Evolutionary conservation across 495 filamentous ascomycete species (phyloP).

Genomic region (Talaromyces stipitatus): DNA sequence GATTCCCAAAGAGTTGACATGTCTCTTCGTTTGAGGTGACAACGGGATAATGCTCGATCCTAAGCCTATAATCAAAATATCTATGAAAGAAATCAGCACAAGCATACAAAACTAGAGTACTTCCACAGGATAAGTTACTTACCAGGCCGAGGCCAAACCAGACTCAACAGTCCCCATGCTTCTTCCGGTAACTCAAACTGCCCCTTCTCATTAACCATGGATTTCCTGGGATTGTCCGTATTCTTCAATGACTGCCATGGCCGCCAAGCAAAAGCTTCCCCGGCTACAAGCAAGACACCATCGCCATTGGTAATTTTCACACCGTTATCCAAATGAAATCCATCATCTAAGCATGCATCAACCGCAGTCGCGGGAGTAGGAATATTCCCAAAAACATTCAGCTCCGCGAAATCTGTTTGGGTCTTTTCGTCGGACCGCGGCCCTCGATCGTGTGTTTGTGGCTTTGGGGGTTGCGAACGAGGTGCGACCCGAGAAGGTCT

Average conservation of each 20-base stretch:
- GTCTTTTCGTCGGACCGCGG: conserved; percentile 52
- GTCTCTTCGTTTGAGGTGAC: conserved; percentile 61
- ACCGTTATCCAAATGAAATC: conserved; percentile 77
- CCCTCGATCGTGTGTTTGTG: conserved; percentile 46
- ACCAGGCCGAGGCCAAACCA: conserved; percentile 92
- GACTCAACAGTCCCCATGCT: conserved; percentile 66
- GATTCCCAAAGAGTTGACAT: conserved; percentile 72
- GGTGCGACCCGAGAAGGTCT: conserved; percentile 31
- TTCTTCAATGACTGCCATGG: conserved; percentile 53
- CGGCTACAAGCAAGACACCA: conserved; percentile 67
- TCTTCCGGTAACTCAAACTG: conserved; percentile 69
- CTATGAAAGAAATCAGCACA: conserved; percentile 32
- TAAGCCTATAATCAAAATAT: conserved; percentile 81
- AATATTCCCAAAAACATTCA: conserved; percentile 74
- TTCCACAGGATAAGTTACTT: conserved; percentile 20
- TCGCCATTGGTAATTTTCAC: conserved; percentile 55
- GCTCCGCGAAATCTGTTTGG: conserved; percentile 63
- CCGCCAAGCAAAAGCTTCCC: conserved; percentile 82
- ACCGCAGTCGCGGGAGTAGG: conserved; percentile 72
- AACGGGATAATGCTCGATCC: conserved; percentile 68
- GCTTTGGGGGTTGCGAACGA: conserved; percentile 31
- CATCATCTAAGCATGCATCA: conserved; percentile 68
- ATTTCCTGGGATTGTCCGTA: conserved; percentile 23
- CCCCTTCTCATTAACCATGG: conserved; percentile 64
- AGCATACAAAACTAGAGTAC: conserved; percentile 8